Percentiles rank a stretch among this genome's conserved stretches.
These are phyloP conservation scores for Emmonsia crescens DNA, from an alignment of 2,329 filamentous ascomycete species.

Conservation along the genomic window DNA sequence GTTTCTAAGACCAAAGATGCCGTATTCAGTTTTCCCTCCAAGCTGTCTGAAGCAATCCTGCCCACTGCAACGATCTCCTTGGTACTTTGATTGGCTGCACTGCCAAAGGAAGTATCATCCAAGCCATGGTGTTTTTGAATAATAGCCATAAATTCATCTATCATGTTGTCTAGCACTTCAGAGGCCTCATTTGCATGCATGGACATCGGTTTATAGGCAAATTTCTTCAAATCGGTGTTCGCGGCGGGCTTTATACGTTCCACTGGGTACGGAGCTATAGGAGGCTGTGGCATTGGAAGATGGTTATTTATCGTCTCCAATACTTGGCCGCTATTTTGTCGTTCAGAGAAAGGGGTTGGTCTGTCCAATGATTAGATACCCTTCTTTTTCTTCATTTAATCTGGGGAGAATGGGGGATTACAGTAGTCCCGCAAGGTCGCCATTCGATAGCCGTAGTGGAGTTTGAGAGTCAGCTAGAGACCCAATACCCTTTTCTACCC, in stretches of 20 bases:
- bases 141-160: slow-evolving; percentile 74
- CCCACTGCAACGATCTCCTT: slow-evolving; percentile 83
- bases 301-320: slow-evolving; percentile 75
- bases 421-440: not conserved
- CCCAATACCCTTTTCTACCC: slow-evolving; percentile 38
- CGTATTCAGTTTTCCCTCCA: slow-evolving; percentile 71
- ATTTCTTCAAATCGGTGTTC: slow-evolving; percentile 80
- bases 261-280: slow-evolving; percentile 61
- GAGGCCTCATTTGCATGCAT: slow-evolving; percentile 92
- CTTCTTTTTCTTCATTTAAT: slow-evolving; percentile 10
- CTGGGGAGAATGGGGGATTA: not conserved
- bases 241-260: slow-evolving; percentile 74
- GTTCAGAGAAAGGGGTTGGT: slow-evolving; percentile 59
- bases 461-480: slow-evolving; percentile 40
- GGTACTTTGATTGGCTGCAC: slow-evolving; percentile 72
- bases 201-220: slow-evolving; percentile 81
- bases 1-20: slow-evolving; percentile 82
- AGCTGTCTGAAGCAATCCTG: slow-evolving; percentile 75
- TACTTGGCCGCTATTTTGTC: slow-evolving; percentile 68
- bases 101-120: slow-evolving; percentile 74
- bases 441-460: slow-evolving; percentile 26
- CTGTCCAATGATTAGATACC: slow-evolving; percentile 15
- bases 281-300: slow-evolving; percentile 55
- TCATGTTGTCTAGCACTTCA: slow-evolving; percentile 86
- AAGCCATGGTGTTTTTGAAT: slow-evolving; percentile 64